Base-by-base conservation (phyloP, 2,329 filamentous ascomycete genomes). In the Apiospora marii region DNA sequence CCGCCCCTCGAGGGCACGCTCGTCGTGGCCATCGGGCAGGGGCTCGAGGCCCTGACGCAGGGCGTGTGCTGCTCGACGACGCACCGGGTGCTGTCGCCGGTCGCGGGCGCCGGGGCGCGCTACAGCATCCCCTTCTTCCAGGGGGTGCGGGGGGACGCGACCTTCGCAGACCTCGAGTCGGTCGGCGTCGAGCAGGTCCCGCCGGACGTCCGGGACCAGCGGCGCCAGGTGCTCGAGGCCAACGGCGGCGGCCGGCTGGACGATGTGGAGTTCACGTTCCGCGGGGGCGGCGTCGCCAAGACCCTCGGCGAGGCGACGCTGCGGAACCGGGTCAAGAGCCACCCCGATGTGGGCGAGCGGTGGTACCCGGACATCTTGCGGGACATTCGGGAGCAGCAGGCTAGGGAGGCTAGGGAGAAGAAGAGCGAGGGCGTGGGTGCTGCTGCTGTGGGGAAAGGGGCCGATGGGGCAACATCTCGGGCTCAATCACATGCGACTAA, bases 81-180 rank as follows among this genome's bases (percentile, higher is more conserved):
- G 53, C 94, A 97, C 82, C 88, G 94, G 13, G 94, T 97, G 48
- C 85, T 96, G n/a, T 93, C 90, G 43, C 94, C 94, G 0, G 79
- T 84, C 1, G 89, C 90, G 10, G 94, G 93, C 16, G 84, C 88
- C 13, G 94, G 94, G 4, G 87, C 94, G 44, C 87, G 94, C 71
- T 96, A 91, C 84, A 93, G 91, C 10, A 92, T 97, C 68, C 94
- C 94, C 0, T 97, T 97, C 83, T 97, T 97, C 84, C 94, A 96
- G 81, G 94, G 94, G 30, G 93, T 97, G 73, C 91, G 91, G 78
- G 91, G 94, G 72, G 93, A 95, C 80, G 91, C 93, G 0, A 89
- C 89, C 24, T 97, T 97, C 80, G 94, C 94, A 79, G 92, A 93
- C 76, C 90, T 96, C 82, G 92, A 90, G 80, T 82, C 78, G 30